These are phyloP conservation scores for Hsuehochloa calcarea DNA, from an alignment of 176 grass and related monocot species.

Conservation along the genomic window DNA sequence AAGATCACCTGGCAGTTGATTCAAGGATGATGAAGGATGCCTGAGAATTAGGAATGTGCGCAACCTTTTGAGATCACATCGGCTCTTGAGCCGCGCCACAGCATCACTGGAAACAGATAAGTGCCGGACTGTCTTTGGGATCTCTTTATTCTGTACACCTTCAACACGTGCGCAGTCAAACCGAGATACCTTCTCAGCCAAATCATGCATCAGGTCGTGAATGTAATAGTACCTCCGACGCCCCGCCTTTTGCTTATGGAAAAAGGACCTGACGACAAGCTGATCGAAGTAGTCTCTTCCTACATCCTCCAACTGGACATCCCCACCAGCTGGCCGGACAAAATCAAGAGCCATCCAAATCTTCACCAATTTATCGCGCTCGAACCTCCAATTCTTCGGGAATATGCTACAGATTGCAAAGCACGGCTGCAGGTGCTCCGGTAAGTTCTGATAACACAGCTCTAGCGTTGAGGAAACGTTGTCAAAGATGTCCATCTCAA, in stretches of 20 bases:
- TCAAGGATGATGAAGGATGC: slow-evolving; percentile 22
- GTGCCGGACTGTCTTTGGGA: slow-evolving; percentile 33
- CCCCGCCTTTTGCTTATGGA: slow-evolving; percentile 23
- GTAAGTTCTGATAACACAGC: slow-evolving; percentile 39
- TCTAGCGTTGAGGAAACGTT: slow-evolving; percentile 3
- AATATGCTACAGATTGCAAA: slow-evolving; percentile 55
- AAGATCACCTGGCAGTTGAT: slow-evolving; percentile 29
- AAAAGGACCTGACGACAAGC: slow-evolving; percentile 33
- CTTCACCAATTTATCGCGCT: slow-evolving; percentile 39
- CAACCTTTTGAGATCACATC: slow-evolving; percentile 12
- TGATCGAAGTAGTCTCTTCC: slow-evolving; percentile 40
- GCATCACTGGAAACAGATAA: slow-evolving; percentile 38
- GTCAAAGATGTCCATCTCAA: slow-evolving; percentile 5
- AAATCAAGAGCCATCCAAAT: slow-evolving; percentile 59
- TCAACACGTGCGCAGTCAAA: slow-evolving; percentile 38
- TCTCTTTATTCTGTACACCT: background rate
- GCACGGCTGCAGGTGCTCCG: slow-evolving; percentile 36
- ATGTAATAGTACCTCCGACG: slow-evolving; percentile 42
- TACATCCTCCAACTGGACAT: slow-evolving; percentile 8
- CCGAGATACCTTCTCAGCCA: slow-evolving; percentile 30
- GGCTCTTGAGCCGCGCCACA: background rate
- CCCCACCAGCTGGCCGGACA: background rate
- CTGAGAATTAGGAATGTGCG: slow-evolving; percentile 40
- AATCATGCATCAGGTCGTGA: slow-evolving; percentile 52
- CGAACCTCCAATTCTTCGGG: slow-evolving; percentile 31